Base-by-base conservation (phyloP, 2,329 filamentous ascomycete species). In the Xylariaceae sp. region DNA sequence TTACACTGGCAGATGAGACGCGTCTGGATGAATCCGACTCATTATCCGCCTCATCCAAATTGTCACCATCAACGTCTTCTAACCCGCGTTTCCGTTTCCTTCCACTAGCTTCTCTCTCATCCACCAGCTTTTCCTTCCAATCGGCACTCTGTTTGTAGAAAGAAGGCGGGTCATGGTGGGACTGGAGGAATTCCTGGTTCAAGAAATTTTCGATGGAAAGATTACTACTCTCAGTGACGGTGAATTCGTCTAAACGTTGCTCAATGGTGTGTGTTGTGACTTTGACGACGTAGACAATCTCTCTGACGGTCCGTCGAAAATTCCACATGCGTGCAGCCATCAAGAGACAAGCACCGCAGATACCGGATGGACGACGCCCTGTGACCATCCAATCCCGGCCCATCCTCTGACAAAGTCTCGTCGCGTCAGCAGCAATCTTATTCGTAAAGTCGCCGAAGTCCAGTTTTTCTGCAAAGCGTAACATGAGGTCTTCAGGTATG, bases 301-400 rank as follows among this genome's bases (percentile, higher is more conserved):
- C 94, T 29, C 91, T 84, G 12, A 95, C 85, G 0, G 91, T 96
- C 16, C 94, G 86, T 42, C 92, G 87, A 68, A 95, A 99, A 71
- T 97, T 97, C 79, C 96, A 95, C 87, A 97, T 97, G 49, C 94
- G 88, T 8, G 94, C 92, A 6, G 94, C 94, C 69, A 99, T 86
- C 57, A 99, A 88, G 45, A 99, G 80, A 61, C 92, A 95, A 12
- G 94, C 94, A 57, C 94, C 94, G 69, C 92, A 96, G 51, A 97
- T 86, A 61, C 94, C 94, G 6, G 92, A 92, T 15, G 94, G 94
- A 39, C 94, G 86, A 65, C 94, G 88, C 63, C 94, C 94, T 68
- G 92, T 90, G 44, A 92, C 87, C 83, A 99, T 97, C 92, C 94
- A 97, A 72, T 99, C 94, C 50, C 89, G 80, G 61, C 89, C 92